A percentile compares a stretch with the other conserved stretches of the same genome.
These are phyloP conservation scores for Uncinocarpus reesii DNA, from an alignment of 2,329 filamentous ascomycete genomes.

Conservation along the genomic window DNA sequence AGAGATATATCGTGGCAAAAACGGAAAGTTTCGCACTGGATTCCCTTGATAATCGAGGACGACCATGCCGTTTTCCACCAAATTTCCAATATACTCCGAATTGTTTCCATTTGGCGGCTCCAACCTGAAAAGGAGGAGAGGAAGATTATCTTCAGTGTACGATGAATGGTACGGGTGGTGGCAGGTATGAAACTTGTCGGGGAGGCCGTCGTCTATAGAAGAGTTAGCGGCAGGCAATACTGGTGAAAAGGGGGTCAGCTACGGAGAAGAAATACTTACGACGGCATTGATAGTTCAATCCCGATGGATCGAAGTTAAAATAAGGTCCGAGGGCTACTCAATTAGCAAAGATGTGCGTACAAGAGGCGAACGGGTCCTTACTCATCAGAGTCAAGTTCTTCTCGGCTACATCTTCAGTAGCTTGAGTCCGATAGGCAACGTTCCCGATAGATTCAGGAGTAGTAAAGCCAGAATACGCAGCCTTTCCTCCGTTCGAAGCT, in stretches of 20 bases:
- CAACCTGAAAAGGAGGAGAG: slow-evolving; percentile 21
- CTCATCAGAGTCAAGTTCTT: slow-evolving; percentile 1
- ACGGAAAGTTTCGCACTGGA: slow-evolving; percentile 20
- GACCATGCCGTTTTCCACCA: slow-evolving; percentile 18
- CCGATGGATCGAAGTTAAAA: neutral
- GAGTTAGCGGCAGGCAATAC: too few relatives aligned
- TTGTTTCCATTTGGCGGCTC: slow-evolving; percentile 15
- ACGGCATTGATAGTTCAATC: neutral
- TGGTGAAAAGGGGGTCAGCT: too few relatives aligned
- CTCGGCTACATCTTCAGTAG: neutral
- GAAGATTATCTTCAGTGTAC: slow-evolving; percentile 18
- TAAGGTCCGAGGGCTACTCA: slow-evolving; percentile 1
- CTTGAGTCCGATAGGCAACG: neutral
- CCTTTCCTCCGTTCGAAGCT: neutral
- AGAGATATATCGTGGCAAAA: slow-evolving; percentile 25
- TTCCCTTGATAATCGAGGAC: slow-evolving; percentile 14
- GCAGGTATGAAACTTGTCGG: slow-evolving; percentile 20
- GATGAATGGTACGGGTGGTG: slow-evolving; percentile 19
- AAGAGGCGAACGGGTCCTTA: neutral
- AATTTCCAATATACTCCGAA: neutral
- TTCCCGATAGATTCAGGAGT: neutral
- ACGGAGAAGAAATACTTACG: slow-evolving; percentile 1
- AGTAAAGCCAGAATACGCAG: slow-evolving; percentile 1
- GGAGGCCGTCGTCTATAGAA: slow-evolving; percentile 4
- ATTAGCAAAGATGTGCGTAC: neutral